Conservation (phyloP, 106 monocot species). For the Dioscorea alata region DNA sequence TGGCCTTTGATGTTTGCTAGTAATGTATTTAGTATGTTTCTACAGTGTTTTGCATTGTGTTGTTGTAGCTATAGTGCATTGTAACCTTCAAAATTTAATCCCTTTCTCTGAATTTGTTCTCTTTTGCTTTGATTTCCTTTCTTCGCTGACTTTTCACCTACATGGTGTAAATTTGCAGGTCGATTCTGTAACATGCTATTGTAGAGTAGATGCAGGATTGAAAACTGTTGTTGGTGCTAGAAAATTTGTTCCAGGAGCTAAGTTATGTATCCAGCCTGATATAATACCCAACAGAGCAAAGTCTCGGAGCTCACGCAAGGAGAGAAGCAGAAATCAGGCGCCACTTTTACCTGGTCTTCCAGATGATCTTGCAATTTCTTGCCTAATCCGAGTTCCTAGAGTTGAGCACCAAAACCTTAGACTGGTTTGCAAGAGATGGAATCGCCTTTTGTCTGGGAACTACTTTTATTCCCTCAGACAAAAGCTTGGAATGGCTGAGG, state of each 20-base stretch:
- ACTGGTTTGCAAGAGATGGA: slow-evolving; percentile 26
- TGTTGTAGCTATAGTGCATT: too few relatives aligned
- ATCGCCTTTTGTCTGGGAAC: slow-evolving; percentile 17
- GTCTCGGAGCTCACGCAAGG: slow-evolving; percentile 15
- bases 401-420: slow-evolving; percentile 23
- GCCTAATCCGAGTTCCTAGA: slow-evolving; percentile 28
- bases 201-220: slow-evolving; percentile 24
- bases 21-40: too few relatives aligned
- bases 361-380: slow-evolving; percentile 29
- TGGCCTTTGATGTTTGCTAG: too few relatives aligned
- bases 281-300: slow-evolving; percentile 12
- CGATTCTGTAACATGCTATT: slow-evolving; percentile 20
- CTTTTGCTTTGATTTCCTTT: neutral
- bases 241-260: slow-evolving; percentile 29
- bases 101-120: neutral
- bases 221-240: slow-evolving; percentile 30
- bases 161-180: slow-evolving; percentile 10
- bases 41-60: too few relatives aligned
- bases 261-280: slow-evolving; percentile 30
- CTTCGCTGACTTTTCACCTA: neutral
- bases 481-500: slow-evolving; percentile 23
- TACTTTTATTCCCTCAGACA: slow-evolving; percentile 28
- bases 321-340: slow-evolving; percentile 8
- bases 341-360: slow-evolving; percentile 31
- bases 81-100: too few relatives aligned